Evolutionary conservation across 495 filamentous ascomycete genomes (phyloP).

Genomic region (Penicillium taxi): DNA sequence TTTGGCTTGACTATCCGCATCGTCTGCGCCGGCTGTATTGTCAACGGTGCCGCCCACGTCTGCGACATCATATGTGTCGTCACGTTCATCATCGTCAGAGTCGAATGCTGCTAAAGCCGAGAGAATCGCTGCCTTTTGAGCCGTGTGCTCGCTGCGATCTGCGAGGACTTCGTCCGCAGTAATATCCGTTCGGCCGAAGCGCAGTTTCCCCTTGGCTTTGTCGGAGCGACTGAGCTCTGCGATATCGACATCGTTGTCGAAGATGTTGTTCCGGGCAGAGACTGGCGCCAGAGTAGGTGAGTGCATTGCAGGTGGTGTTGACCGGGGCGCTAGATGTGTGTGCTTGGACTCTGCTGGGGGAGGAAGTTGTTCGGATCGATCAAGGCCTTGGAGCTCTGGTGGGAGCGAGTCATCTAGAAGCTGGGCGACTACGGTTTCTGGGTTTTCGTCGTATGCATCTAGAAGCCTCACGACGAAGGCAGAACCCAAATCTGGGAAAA

Average conservation of each 20-base stretch:
- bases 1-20: conserved; percentile 29
- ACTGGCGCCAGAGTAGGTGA: conserved; percentile 17
- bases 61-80: conserved; percentile 89
- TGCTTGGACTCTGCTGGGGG: conserved; percentile 10
- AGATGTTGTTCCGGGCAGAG: conserved; percentile 53
- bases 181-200: conserved; percentile 61
- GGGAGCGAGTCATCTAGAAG: conserved; percentile 79
- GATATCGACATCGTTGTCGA: conserved; percentile 68
- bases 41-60: conserved; percentile 89
- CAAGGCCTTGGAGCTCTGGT: conserved; percentile 31
- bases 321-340: conserved; percentile 22
- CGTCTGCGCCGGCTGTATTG: conserved; percentile 33
- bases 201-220: conserved; percentile 50
- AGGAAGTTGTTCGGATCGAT: conserved; percentile 36
- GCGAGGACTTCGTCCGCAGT: conserved; percentile 58
- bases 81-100: conserved; percentile 90
- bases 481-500: conserved; percentile 84
- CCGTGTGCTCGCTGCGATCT: conserved; percentile 45
- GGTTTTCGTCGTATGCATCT: conserved; percentile 67
- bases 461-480: conserved; percentile 73
- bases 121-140: conserved; percentile 80
- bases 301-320: conserved; percentile 29
- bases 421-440: conserved; percentile 73
- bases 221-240: conserved; percentile 52
- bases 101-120: conserved; percentile 88